A percentile compares a stretch with the other conserved stretches of the same genome.
Evolutionary conservation across 2,329 filamentous ascomycete genomes (phyloP).

Genomic region (Fusarium sp.): DNA sequence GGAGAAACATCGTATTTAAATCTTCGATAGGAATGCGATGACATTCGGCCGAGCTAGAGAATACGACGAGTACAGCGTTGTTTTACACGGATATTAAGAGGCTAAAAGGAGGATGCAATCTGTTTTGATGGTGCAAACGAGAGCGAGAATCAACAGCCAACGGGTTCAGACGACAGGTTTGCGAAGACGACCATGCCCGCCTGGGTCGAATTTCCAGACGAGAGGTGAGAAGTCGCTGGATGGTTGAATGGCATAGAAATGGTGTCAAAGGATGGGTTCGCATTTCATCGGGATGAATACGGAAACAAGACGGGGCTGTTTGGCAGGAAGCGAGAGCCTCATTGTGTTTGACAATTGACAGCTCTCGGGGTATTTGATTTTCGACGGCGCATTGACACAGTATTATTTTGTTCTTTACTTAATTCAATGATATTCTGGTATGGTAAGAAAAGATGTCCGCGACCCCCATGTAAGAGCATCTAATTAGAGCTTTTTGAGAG

Average conservation of each 20-base stretch:
- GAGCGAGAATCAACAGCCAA: constrained; percentile 7
- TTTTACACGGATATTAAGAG: constrained; percentile 21
- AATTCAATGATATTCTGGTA: constrained; percentile 30
- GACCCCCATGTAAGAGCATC: not conserved
- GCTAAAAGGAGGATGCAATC: constrained; percentile 42
- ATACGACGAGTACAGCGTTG: constrained; percentile 22
- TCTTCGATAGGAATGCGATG: constrained; percentile 26
- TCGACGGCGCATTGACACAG: constrained; percentile 46
- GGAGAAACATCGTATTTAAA: constrained; percentile 61
- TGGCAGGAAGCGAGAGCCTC: constrained; percentile 38
- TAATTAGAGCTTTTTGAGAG: constrained; percentile 37
- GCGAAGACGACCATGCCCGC: constrained; percentile 15
- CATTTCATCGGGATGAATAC: constrained; percentile 49
- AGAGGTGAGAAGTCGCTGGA: constrained; percentile 25
- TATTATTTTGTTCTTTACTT: constrained; percentile 41
- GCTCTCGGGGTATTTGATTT: constrained; percentile 43
- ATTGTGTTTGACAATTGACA: constrained; percentile 32
- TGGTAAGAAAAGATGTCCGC: not conserved
- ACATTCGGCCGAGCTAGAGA: constrained; percentile 26
- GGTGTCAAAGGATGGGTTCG: constrained; percentile 51
- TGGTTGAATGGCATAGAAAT: constrained; percentile 48
- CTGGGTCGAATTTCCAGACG: constrained; percentile 18
- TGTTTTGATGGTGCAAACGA: constrained; percentile 26
- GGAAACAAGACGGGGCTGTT: constrained; percentile 44
- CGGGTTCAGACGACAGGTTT: constrained; percentile 2